A percentile compares a stretch with the other conserved stretches of the same genome.
These are phyloP conservation scores for Trametes maxima DNA, from an alignment of 768 basidiomycete genomes.

Conservation along the genomic window DNA sequence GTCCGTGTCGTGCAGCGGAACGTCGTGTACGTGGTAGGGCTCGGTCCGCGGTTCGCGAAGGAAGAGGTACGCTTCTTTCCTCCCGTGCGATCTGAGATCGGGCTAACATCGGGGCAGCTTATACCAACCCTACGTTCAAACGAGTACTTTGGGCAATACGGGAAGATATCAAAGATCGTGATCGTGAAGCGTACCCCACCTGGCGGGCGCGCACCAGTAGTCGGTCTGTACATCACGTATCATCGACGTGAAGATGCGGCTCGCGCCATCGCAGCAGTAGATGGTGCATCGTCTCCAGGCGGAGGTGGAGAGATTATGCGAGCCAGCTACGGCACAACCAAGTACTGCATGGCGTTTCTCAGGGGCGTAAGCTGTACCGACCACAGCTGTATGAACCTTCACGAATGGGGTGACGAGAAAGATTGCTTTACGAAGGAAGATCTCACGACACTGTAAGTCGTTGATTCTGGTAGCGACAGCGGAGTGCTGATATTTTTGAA, in stretches of 20 bases:
- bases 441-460: constrained; percentile 80
- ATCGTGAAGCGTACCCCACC: constrained; percentile 86
- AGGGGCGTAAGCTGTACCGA: constrained; percentile 83
- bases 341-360: constrained; percentile 96
- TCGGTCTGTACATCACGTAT: constrained; percentile 97
- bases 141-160: constrained; percentile 98
- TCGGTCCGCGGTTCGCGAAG: constrained; percentile 91
- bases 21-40: constrained; percentile 94
- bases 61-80: constrained; percentile 76
- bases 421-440: constrained; percentile 99
- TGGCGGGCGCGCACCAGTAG: constrained; percentile 68
- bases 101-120: constrained; percentile 45
- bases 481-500: neutral
- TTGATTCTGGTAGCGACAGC: neutral
- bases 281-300: constrained; percentile 88
- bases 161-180: constrained; percentile 94
- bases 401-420: constrained; percentile 98
- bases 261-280: constrained; percentile 88
- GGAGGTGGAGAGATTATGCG: constrained; percentile 88
- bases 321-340: constrained; percentile 94
- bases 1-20: constrained; percentile 97
- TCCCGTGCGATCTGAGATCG: constrained; percentile 13
- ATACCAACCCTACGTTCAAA: constrained; percentile 91
- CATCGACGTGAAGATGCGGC: constrained; percentile 93
- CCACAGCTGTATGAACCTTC: constrained; percentile 89